These are phyloP conservation scores for Mrakia frigida DNA, from an alignment of 768 basidiomycete genomes.

Conservation along the genomic window DNA sequence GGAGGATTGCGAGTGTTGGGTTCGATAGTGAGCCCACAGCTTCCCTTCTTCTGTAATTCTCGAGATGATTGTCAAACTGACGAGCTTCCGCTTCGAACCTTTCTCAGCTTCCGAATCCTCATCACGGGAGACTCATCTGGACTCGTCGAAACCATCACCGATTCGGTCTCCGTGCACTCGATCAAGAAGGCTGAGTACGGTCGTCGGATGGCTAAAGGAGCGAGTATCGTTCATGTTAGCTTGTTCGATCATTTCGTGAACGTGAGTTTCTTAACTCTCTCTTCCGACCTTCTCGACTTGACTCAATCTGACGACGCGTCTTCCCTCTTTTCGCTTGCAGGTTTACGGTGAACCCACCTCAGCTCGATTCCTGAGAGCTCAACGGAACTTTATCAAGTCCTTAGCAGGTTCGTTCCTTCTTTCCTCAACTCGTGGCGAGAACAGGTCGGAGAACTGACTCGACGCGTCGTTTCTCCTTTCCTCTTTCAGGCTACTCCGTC, in stretches of 20 bases:
- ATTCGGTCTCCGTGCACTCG: slow-evolving; percentile 96
- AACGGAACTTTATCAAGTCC: slow-evolving; percentile 88
- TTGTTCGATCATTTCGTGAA: slow-evolving; percentile 86
- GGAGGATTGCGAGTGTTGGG: slow-evolving; percentile 87
- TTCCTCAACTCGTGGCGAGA: too few species aligned
- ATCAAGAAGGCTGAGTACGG: slow-evolving; percentile 99
- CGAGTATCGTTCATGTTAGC: slow-evolving; percentile 73
- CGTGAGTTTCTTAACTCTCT: slow-evolving; percentile 48
- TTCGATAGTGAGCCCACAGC: slow-evolving; percentile 60
- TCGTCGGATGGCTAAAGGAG: slow-evolving; percentile 67
- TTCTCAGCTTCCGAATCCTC: slow-evolving; percentile 79
- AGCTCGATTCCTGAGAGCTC: slow-evolving; percentile 81
- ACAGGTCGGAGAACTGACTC: too few species aligned
- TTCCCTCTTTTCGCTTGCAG: slow-evolving; percentile 46
- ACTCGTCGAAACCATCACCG: slow-evolving; percentile 94
- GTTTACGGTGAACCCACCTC: slow-evolving; percentile 85
- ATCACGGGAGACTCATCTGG: slow-evolving; percentile 92
- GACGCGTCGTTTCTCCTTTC: slow-evolving; percentile 11
- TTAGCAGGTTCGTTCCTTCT: slow-evolving; percentile 57
- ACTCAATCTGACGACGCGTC: neutral
- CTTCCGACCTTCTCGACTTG: too few species aligned
- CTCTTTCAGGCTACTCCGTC: slow-evolving; percentile 71
- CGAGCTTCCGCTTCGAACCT: neutral
- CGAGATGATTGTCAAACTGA: slow-evolving; percentile 6
- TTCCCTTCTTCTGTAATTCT: neutral